Conservation (phyloP, 148 eudicot genomes). For the Rhododendron griersonianum region DNA sequence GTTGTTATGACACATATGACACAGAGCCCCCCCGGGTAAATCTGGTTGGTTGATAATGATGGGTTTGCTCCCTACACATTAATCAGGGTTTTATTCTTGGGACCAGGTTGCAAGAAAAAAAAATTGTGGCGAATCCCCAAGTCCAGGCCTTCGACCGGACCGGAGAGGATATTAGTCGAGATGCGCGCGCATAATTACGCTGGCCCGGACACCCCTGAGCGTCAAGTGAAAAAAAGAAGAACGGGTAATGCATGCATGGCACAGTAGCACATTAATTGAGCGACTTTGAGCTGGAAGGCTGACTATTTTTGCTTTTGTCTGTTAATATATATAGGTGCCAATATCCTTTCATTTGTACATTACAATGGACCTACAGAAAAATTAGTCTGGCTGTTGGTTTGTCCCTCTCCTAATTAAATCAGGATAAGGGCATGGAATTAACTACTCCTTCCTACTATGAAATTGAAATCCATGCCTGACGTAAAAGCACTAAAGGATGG, state of each 20-base stretch:
- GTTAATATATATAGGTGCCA: not conserved
- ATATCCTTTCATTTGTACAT: not conserved
- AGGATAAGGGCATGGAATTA: not conserved
- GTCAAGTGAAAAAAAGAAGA: no score
- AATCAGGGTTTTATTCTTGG: no score
- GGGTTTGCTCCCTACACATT: no score
- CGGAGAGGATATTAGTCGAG: no score
- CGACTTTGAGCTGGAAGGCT: not conserved
- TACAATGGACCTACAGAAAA: not conserved
- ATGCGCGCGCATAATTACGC: no score
- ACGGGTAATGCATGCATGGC: not conserved
- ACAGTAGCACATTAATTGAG: not conserved
- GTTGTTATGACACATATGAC: no score
- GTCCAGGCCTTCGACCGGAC: no score
- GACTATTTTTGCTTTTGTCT: not conserved
- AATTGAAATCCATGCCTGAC: not conserved
- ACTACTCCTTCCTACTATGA: not conserved
- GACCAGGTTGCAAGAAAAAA: no score
- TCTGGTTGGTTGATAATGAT: no score
- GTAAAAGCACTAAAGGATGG: not conserved
- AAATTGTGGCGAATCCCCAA: no score
- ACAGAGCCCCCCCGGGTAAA: no score
- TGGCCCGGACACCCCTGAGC: no score
- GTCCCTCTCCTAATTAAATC: not conserved
- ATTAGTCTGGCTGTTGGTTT: not conserved